Percentiles rank a stretch among this genome's conserved stretches.
phyloP scores from a whole-genome alignment of 148 eudicot species.

The Vaccinium macrocarpon region DNA sequence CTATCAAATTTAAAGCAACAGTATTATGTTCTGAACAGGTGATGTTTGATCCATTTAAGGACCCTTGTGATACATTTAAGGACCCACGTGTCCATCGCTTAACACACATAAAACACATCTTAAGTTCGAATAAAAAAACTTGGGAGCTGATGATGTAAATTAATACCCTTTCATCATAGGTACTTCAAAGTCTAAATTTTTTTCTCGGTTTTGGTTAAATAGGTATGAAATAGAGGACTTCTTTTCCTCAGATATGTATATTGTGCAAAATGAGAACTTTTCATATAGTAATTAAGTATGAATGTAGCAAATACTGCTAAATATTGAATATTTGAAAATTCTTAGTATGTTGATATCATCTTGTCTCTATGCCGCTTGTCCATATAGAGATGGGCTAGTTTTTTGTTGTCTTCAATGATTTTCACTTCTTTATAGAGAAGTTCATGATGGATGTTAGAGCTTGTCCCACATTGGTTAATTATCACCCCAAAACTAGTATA shows the following conservation, averaged over 20 bases:
- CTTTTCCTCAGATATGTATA: neutral
- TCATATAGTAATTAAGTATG: neutral
- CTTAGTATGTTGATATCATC: neutral
- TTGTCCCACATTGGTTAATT: too few species aligned
- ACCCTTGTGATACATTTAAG: too few species aligned
- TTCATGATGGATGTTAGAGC: slow-evolving; percentile 7
- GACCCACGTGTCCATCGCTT: neutral
- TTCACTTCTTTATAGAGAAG: slow-evolving; percentile 15
- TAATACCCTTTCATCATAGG: neutral
- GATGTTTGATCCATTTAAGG: too few species aligned
- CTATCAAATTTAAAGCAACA: neutral
- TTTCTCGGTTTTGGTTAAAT: neutral
- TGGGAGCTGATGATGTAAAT: neutral
- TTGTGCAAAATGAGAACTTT: neutral
- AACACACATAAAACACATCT: neutral
- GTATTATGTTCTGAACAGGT: neutral
- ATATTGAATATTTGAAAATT: neutral
- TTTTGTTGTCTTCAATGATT: neutral
- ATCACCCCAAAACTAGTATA: too few species aligned
- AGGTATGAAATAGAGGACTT: neutral
- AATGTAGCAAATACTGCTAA: neutral
- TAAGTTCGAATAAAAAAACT: neutral
- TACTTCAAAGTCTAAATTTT: neutral
- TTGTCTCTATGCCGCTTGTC: neutral
- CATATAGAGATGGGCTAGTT: neutral